phyloP scores from a whole-genome alignment of 257 asterid species.

The Mentha longifolia region DNA sequence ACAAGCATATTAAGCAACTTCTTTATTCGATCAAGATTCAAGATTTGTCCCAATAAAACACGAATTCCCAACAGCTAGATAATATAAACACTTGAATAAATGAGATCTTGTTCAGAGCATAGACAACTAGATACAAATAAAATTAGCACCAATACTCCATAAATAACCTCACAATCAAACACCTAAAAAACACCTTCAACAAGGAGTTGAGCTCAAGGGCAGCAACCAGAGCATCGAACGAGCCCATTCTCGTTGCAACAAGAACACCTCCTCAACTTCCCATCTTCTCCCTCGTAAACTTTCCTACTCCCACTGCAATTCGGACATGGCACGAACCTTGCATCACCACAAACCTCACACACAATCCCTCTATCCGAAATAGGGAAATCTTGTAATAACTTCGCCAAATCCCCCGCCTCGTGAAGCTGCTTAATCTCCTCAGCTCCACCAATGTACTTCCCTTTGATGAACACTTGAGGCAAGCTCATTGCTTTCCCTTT shows the following conservation, averaged over 20 bases:
- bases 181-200: slow-evolving; percentile 18
- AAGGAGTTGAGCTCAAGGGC: slow-evolving; percentile 47
- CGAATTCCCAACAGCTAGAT: slow-evolving; percentile 29
- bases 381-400: slow-evolving; percentile 66
- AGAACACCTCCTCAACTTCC: slow-evolving; percentile 59
- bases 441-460: slow-evolving; percentile 73
- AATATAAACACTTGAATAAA: slow-evolving; percentile 40
- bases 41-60: background rate
- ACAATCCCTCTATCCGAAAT: slow-evolving; percentile 52
- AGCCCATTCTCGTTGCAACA: slow-evolving; percentile 90
- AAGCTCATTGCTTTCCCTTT: slow-evolving; percentile 56
- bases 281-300: slow-evolving; percentile 65
- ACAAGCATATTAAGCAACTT: slow-evolving; percentile 24
- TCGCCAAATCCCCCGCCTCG: slow-evolving; percentile 71
- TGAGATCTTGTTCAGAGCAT: slow-evolving; percentile 33
- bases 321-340: slow-evolving; percentile 79
- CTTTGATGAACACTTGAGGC: slow-evolving; percentile 78
- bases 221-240: slow-evolving; percentile 74
- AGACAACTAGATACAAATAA: slow-evolving; percentile 23
- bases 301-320: slow-evolving; percentile 83
- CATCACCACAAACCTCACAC: slow-evolving; percentile 91
- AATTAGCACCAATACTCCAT: slow-evolving; percentile 35
- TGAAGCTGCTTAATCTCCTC: slow-evolving; percentile 81
- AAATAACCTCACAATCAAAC: slow-evolving; percentile 34
- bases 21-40: background rate